Percentiles rank a stretch among this genome's conserved stretches.
Conservation (phyloP, 1,284 basidiomycete species). For the Cryptococcus deneoformans region DNA sequence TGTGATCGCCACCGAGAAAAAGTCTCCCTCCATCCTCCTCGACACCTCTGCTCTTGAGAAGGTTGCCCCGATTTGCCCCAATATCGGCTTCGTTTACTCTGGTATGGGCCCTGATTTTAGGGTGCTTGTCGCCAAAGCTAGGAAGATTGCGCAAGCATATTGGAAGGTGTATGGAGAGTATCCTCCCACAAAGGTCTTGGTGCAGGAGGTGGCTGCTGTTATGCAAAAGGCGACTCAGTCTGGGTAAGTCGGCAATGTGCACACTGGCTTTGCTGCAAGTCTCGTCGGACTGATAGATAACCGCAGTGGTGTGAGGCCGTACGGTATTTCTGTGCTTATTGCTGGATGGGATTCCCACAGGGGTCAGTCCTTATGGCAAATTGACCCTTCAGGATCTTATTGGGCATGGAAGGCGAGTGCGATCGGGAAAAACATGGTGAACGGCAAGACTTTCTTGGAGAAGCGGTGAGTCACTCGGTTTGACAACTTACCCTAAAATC, state of each 20-base stretch:
- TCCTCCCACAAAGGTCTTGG: conserved; percentile 94
- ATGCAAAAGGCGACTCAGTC: conserved; percentile 99
- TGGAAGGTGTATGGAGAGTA: conserved; percentile 99
- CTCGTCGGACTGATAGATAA: not conserved
- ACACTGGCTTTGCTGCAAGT: not conserved
- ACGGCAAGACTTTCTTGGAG: conserved; percentile 98
- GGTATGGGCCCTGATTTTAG: conserved; percentile 99
- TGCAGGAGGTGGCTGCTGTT: conserved; percentile 94
- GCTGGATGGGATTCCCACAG: conserved; percentile 93
- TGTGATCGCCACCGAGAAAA: conserved; percentile 99
- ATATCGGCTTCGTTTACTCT: conserved; percentile 98
- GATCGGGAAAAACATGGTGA: conserved; percentile 99
- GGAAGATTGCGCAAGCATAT: conserved; percentile 97
- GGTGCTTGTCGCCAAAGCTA: conserved; percentile 85
- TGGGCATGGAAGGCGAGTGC: conserved; percentile 99
- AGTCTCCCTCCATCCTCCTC: conserved; percentile 93
- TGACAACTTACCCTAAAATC: not conserved
- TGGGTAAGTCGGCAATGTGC: conserved; percentile 63
- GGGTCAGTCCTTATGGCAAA: conserved; percentile 93
- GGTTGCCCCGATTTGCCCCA: conserved; percentile 93
- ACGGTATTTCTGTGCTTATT: conserved; percentile 93
- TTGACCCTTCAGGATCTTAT: conserved; percentile 97
- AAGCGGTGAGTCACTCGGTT: conserved; percentile 67
- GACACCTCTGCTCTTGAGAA: conserved; percentile 98
- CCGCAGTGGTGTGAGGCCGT: conserved; percentile 90